Conservation (phyloP, 2,329 filamentous ascomycete genomes). For the Exophiala xenobiotica region DNA sequence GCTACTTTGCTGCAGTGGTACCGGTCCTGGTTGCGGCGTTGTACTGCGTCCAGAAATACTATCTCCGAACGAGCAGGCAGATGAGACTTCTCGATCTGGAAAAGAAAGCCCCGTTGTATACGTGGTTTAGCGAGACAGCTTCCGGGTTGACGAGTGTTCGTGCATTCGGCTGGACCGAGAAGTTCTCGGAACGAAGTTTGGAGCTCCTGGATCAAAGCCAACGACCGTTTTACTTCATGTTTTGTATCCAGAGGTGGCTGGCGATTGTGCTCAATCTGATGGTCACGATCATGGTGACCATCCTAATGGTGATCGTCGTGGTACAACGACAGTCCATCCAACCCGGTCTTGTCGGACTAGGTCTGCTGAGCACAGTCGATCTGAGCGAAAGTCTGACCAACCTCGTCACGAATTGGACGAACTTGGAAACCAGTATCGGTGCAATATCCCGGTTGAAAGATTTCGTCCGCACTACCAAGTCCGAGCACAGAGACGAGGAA, state of each 20-base stretch:
- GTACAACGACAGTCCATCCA: slow-evolving; percentile 44
- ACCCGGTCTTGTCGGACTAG: slow-evolving; percentile 53
- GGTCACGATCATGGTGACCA: slow-evolving; percentile 49
- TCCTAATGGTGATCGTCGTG: slow-evolving; percentile 53
- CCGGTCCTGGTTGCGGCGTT: slow-evolving; percentile 50
- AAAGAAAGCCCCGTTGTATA: slow-evolving; percentile 59
- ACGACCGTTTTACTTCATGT: slow-evolving; percentile 57
- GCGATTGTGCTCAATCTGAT: slow-evolving; percentile 52
- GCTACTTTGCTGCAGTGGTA: slow-evolving; percentile 51
- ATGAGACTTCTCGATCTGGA: slow-evolving; percentile 62
- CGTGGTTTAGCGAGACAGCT: slow-evolving; percentile 57
- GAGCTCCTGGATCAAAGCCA: slow-evolving; percentile 55
- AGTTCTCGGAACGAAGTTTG: slow-evolving; percentile 47
- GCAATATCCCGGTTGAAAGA: slow-evolving; percentile 56
- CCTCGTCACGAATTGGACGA: slow-evolving; percentile 56
- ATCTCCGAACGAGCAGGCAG: slow-evolving; percentile 61
- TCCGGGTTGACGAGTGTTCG: slow-evolving; percentile 57
- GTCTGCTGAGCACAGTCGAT: slow-evolving; percentile 53
- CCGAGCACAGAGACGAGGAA: slow-evolving; percentile 47
- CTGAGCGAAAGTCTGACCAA: slow-evolving; percentile 54
- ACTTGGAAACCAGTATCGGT: slow-evolving; percentile 58
- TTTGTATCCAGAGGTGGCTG: slow-evolving; percentile 59
- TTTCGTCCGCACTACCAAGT: slow-evolving; percentile 48
- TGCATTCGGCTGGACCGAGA: slow-evolving; percentile 56
- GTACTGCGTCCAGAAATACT: slow-evolving; percentile 56